phyloP scores from a whole-genome alignment of 129 eudicot species.

The Escallonia rubra region DNA sequence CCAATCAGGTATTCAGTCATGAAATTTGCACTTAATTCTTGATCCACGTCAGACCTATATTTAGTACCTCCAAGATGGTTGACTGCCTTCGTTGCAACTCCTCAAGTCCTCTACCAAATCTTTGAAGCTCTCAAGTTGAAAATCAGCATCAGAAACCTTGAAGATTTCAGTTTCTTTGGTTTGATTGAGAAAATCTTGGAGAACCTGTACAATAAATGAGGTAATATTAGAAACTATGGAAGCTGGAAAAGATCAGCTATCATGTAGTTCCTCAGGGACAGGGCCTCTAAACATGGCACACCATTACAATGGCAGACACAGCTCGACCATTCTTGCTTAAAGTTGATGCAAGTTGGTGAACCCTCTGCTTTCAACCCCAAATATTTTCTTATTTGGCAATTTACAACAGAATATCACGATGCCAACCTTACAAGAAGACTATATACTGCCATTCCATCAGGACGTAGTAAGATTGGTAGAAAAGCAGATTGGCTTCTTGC shows the following conservation, averaged over 20 bases:
- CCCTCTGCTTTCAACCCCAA: no score
- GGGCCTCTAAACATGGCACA: background rate
- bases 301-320: background rate
- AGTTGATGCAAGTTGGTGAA: background rate
- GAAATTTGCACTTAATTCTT: slow-evolving; percentile 7
- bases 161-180: slow-evolving; percentile 53
- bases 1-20: background rate
- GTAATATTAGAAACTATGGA: slow-evolving; percentile 3
- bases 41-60: slow-evolving; percentile 1
- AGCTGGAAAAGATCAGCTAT: no score
- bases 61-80: slow-evolving; percentile 69
- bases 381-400: no score
- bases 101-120: slow-evolving; percentile 55
- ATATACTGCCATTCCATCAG: no score
- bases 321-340: background rate
- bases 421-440: no score
- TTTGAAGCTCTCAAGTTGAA: slow-evolving; percentile 51
- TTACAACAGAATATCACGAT: no score
- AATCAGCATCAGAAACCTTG: slow-evolving; percentile 41
- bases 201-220: slow-evolving; percentile 43
- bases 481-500: no score
- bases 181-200: slow-evolving; percentile 67
- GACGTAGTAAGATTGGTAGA: no score
- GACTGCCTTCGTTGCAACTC: slow-evolving; percentile 52
- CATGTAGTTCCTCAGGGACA: background rate